Conservation (phyloP, 73 alveolate species). For the Durusdinium trenchii region DNA sequence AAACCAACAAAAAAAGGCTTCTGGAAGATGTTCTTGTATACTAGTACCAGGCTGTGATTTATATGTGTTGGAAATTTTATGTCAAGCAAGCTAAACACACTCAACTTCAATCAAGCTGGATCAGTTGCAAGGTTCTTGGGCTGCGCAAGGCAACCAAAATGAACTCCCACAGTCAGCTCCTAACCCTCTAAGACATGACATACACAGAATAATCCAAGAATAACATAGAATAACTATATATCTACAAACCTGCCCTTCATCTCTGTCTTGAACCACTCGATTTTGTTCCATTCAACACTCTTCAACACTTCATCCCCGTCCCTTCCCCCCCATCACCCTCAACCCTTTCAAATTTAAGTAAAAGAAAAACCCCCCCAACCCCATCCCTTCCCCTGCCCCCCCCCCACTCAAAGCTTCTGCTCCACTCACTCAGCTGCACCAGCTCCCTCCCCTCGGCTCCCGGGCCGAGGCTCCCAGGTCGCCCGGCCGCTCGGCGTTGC, state of each 20-base stretch:
- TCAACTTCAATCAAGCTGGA: too few relatives aligned
- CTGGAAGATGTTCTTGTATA: not conserved
- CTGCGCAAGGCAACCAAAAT: too few relatives aligned
- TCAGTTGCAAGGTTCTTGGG: too few relatives aligned
- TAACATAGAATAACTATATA: too few relatives aligned
- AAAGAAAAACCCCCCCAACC: not conserved
- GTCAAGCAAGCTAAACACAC: too few relatives aligned
- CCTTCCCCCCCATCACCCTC: not conserved
- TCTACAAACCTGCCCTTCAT: not conserved
- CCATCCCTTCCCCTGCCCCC: not conserved
- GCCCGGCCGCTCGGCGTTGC: conserved; percentile 73
- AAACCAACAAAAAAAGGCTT: not conserved
- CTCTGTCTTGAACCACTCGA: not conserved
- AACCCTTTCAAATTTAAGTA: not conserved
- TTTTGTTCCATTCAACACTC: not conserved
- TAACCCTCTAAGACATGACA: too few relatives aligned
- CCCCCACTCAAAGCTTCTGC: not conserved
- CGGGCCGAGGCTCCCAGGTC: conserved; percentile 85
- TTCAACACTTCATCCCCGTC: not conserved
- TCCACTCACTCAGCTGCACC: not conserved
- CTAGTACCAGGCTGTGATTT: not conserved
- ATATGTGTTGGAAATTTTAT: too few relatives aligned
- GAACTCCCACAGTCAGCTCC: too few relatives aligned
- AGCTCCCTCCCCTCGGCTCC: not conserved
- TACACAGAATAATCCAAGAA: too few relatives aligned